A percentile compares a stretch with the other conserved stretches of the same genome.
Conservation (phyloP, 768 basidiomycete genomes). For the Lentinus tigrinus region DNA sequence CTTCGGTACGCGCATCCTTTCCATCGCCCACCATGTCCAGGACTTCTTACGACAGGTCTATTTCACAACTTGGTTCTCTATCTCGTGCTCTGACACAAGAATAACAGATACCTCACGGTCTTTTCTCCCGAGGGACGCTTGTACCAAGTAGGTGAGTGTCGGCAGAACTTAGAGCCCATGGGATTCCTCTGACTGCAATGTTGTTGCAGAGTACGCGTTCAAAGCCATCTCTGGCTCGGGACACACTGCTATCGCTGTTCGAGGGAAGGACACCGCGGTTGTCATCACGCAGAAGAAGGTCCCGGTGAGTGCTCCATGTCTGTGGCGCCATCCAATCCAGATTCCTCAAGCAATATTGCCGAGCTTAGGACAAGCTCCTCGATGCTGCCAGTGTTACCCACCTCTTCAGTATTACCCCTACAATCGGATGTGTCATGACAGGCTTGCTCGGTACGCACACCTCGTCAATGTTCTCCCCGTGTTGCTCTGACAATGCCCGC, state of each 20-base stretch:
- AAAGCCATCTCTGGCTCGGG: slow-evolving; percentile 98
- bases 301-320: slow-evolving; percentile 59
- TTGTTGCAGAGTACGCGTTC: slow-evolving; percentile 88
- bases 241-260: slow-evolving; percentile 88
- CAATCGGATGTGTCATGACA: slow-evolving; percentile 97
- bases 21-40: slow-evolving; percentile 68
- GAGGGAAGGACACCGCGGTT: slow-evolving; percentile 93
- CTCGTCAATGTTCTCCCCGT: background rate
- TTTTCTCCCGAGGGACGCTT: slow-evolving; percentile 97
- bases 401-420: slow-evolving; percentile 92
- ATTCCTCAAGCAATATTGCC: background rate
- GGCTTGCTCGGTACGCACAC: slow-evolving; percentile 79
- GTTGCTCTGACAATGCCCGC: background rate
- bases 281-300: slow-evolving; percentile 99
- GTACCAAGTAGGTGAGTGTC: slow-evolving; percentile 91
- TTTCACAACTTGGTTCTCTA: background rate
- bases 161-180: background rate
- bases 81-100: background rate
- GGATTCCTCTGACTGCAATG: background rate
- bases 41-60: slow-evolving; percentile 88
- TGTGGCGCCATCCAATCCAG: background rate
- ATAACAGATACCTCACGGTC: slow-evolving; percentile 83
- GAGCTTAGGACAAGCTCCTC: slow-evolving; percentile 87
- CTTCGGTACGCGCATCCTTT: slow-evolving; percentile 24
- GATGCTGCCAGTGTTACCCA: slow-evolving; percentile 94